phyloP scores from a whole-genome alignment of 108 stramenopile genomes.

The Hondaea fermentalgiana region DNA sequence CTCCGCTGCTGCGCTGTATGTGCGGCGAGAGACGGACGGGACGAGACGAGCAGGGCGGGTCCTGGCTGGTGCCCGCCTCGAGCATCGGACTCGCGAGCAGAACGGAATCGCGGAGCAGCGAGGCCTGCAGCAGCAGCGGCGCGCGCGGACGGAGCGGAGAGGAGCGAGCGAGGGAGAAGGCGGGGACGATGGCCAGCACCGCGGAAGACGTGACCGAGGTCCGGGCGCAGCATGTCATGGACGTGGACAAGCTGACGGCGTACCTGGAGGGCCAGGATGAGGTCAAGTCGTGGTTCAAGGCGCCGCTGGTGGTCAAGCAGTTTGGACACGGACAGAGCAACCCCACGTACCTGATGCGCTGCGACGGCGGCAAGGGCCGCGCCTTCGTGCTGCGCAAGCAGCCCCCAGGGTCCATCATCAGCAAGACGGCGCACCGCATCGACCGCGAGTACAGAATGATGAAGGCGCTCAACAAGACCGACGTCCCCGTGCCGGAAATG shows the following conservation, averaged over 20 bases:
- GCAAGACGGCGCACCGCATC: conserved; percentile 82
- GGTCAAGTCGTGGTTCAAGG: conserved; percentile 4
- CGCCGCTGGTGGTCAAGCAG: conserved; percentile 19
- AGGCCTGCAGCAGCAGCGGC: too few species aligned
- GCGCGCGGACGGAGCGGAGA: too few species aligned
- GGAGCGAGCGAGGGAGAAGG: too few species aligned
- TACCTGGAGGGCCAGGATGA: neutral
- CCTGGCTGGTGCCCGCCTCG: too few species aligned
- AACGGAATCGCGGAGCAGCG: too few species aligned
- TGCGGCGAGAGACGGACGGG: too few species aligned
- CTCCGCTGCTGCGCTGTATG: too few species aligned
- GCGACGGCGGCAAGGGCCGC: conserved; percentile 33
- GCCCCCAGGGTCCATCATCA: conserved; percentile 55
- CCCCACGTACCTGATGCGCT: conserved; percentile 69
- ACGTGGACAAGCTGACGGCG: neutral
- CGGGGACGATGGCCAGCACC: neutral
- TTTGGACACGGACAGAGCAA: conserved; percentile 90
- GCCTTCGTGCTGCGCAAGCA: conserved; percentile 66
- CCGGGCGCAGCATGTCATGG: neutral
- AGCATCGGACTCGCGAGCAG: too few species aligned
- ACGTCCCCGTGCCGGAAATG: conserved; percentile 71
- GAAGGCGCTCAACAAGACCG: conserved; percentile 49
- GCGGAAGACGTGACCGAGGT: neutral
- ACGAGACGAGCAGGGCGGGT: too few species aligned
- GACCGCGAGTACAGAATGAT: conserved; percentile 82